Conservation (phyloP, 148 eudicot genomes). For the Camellia granthamiana region DNA sequence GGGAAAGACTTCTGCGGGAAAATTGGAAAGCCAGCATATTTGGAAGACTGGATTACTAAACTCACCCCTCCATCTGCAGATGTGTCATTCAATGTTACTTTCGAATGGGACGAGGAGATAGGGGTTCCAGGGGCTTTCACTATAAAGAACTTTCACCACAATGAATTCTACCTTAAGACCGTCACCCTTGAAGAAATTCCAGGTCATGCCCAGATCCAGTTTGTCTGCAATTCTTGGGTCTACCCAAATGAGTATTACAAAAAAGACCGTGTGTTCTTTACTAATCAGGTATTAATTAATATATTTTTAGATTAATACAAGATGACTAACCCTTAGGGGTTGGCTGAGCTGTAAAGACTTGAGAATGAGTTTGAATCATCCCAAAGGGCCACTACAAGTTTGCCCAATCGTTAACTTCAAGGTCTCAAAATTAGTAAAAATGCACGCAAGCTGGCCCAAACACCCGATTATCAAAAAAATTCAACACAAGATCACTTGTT, state of each 20-base stretch:
- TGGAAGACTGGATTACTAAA: conserved; percentile 55
- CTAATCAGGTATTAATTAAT: conserved; percentile 53
- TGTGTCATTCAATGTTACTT: conserved; percentile 38
- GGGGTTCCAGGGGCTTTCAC: conserved; percentile 62
- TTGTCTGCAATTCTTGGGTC: conserved; percentile 77
- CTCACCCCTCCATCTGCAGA: conserved; percentile 42
- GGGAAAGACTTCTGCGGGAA: conserved; percentile 17
- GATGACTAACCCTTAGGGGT: background rate
- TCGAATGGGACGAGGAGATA: conserved; percentile 62
- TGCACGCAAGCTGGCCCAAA: too few relatives aligned
- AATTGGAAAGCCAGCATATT: conserved; percentile 26
- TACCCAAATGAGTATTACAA: conserved; percentile 56
- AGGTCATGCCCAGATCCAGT: conserved; percentile 40
- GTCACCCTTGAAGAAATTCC: conserved; percentile 55
- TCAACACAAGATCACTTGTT: background rate
- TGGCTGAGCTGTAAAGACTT: too few relatives aligned
- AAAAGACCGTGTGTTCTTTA: conserved; percentile 62
- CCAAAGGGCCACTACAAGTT: too few relatives aligned
- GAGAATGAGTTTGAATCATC: too few relatives aligned
- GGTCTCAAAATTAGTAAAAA: too few relatives aligned
- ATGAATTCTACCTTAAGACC: conserved; percentile 61
- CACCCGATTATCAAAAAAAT: too few relatives aligned
- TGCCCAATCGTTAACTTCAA: too few relatives aligned
- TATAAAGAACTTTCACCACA: conserved; percentile 45
- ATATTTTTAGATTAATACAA: background rate